Percentiles rank a stretch among this genome's conserved stretches.
Conservation (phyloP, 768 basidiomycete species). For the Boletus patriciae region DNA sequence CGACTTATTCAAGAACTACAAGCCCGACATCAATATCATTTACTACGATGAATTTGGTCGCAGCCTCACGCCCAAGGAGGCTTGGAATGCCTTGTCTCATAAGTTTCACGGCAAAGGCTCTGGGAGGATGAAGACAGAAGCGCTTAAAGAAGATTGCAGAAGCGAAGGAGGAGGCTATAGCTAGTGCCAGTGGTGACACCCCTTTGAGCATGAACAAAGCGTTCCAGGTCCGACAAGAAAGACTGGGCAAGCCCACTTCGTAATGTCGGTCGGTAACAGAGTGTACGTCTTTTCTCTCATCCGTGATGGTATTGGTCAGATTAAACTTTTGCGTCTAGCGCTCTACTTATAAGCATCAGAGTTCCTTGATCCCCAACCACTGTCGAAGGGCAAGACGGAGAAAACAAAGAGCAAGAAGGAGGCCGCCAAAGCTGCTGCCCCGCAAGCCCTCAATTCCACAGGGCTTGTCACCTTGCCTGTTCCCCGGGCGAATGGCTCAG, state of each 20-base stretch:
- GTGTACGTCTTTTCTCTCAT: conserved; percentile 51
- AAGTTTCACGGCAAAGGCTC: conserved; percentile 98
- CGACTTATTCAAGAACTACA: conserved; percentile 89
- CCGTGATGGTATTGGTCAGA: neutral
- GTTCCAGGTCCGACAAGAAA: conserved; percentile 90
- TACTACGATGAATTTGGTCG: conserved; percentile 98
- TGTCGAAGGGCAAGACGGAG: conserved; percentile 82
- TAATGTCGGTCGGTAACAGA: conserved; percentile 90
- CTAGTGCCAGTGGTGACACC: conserved; percentile 86
- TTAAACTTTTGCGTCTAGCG: conserved; percentile 43
- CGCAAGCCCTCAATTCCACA: conserved; percentile 46
- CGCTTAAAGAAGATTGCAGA: conserved; percentile 94
- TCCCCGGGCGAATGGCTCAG: conserved; percentile 45
- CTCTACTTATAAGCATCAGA: conserved; percentile 81
- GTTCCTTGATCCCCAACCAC: conserved; percentile 76
- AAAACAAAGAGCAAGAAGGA: conserved; percentile 83
- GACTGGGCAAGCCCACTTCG: conserved; percentile 94
- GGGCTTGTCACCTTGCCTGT: conserved; percentile 77
- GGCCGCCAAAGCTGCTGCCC: conserved; percentile 45
- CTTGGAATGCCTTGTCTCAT: conserved; percentile 97
- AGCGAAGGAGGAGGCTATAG: conserved; percentile 93
- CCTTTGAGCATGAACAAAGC: conserved; percentile 93
- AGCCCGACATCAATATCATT: conserved; percentile 93
- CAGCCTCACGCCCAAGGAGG: conserved; percentile 86
- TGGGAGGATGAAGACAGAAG: conserved; percentile 96